Evolutionary conservation across 371 early-diverging fungal genomes (phyloP).

Genomic region (Circinella minor): DNA sequence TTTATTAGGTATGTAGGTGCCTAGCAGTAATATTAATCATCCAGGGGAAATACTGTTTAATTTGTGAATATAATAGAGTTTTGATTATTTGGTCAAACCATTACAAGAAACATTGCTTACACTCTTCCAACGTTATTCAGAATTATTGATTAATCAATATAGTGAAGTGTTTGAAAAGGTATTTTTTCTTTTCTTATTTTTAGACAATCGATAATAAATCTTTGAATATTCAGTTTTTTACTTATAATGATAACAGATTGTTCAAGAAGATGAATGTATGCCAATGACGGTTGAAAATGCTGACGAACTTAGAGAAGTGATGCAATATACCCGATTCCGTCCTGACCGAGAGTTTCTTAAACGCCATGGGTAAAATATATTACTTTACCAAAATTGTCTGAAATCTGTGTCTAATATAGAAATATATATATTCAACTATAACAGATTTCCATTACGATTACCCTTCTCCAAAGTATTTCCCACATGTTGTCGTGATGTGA

Average conservation of each 20-base stretch:
- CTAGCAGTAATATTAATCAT: too few species aligned
- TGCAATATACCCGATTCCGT: constrained; percentile 58
- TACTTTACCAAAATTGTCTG: too few species aligned
- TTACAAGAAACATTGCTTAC: constrained; percentile 66
- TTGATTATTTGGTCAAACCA: constrained; percentile 56
- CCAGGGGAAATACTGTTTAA: too few species aligned
- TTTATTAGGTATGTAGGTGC: too few species aligned
- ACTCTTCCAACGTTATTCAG: constrained; percentile 82
- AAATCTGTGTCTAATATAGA: too few species aligned
- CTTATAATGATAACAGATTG: constrained; percentile 57
- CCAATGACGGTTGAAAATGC: constrained; percentile 78
- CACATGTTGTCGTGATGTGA: constrained; percentile 72
- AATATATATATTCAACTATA: not conserved
- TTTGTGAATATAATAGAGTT: constrained; percentile 27
- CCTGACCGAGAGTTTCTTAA: constrained; percentile 51
- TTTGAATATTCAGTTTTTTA: too few species aligned
- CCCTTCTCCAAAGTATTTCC: constrained; percentile 88
- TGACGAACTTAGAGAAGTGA: constrained; percentile 63
- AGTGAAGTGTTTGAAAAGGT: constrained; percentile 76
- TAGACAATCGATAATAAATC: not conserved
- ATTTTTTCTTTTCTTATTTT: not conserved
- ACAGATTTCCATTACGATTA: constrained; percentile 78
- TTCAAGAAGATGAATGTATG: constrained; percentile 84
- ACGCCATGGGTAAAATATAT: constrained; percentile 38
- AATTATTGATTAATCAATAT: constrained; percentile 75